A percentile compares a stretch with the other conserved stretches of the same genome.
These are phyloP conservation scores for Monosporascus sp. DNA, from an alignment of 2,329 filamentous ascomycete species.

Conservation along the genomic window DNA sequence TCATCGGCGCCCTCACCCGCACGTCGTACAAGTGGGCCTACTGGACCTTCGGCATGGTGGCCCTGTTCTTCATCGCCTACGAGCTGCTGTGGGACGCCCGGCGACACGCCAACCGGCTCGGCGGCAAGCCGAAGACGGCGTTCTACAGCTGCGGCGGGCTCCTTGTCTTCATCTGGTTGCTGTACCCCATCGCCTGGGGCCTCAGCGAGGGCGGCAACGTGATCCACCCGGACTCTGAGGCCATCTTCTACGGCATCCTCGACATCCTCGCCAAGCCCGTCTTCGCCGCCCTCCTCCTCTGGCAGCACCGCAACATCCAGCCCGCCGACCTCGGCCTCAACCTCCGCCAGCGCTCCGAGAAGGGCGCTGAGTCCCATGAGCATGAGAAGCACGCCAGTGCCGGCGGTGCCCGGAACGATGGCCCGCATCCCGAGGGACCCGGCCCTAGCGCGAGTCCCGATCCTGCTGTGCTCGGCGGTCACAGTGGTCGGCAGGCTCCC, in stretches of 20 bases:
- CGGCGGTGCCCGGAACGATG: background rate
- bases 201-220: slow-evolving; percentile 60
- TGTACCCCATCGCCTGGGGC: slow-evolving; percentile 63
- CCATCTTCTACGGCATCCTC: slow-evolving; percentile 63
- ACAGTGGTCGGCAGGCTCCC: background rate
- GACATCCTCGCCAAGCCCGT: slow-evolving; percentile 61
- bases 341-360: slow-evolving; percentile 25
- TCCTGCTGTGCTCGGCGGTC: background rate
- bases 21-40: slow-evolving; percentile 67
- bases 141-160: slow-evolving; percentile 54
- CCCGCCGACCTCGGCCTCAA: slow-evolving; percentile 50
- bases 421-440: slow-evolving; percentile 8
- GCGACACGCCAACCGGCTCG: slow-evolving; percentile 49
- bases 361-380: background rate
- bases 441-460: slow-evolving; percentile 7
- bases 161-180: slow-evolving; percentile 57
- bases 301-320: slow-evolving; percentile 58
- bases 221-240: slow-evolving; percentile 61
- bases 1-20: slow-evolving; percentile 59
- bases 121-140: slow-evolving; percentile 44
- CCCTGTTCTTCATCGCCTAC: slow-evolving; percentile 57
- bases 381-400: slow-evolving; percentile 16
- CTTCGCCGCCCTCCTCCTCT: slow-evolving; percentile 57
- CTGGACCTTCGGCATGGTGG: slow-evolving; percentile 50
- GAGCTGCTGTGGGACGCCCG: slow-evolving; percentile 51